Base-by-base conservation (phyloP, 345 rosid species). In the Salix udensis region DNA sequence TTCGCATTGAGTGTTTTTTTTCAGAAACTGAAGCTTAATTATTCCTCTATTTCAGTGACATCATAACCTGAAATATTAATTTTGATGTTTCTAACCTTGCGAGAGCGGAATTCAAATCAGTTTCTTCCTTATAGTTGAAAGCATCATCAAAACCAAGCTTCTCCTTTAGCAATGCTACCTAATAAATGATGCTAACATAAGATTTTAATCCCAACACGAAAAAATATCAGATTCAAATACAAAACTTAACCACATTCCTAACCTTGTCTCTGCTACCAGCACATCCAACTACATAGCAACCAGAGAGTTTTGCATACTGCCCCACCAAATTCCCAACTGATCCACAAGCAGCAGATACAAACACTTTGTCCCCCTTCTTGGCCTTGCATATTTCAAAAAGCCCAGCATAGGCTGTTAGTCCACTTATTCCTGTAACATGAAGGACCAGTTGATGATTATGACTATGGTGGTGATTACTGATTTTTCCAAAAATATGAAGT, bases 91-190 rank as follows among this genome's bases (percentile, higher is more conserved):
- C 72, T 14, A 16, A 85, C 90, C 79, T 83, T 67, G 74, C 72
- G 64, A 86, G 88, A 73, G 88, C 42, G 28, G 86, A 76, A 67
- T 73, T 80, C 34, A 85, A 72, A 58, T 86, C 87, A 34, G 80
- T 73, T 80, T 85, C 87, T 75, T 88, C 85, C 76, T 74, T 86
- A 77, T 83, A 88, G 85, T 86, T 88, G 80, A 88, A 86, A 62
- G 86, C 91, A 71, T 86, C 86, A n/a, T 88, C 86, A 65, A 77
- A 88, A 4, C 91, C 88, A 53, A 88, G 89, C 78, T 82, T 81
- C 66, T 84, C 89, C 74, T 82, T 86, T 0, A 88, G 89, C 80
- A 86, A 19, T 36, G 80, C 80, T n/a, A 83, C 88, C 89, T 86
- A n/a, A 4, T 34, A 67, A 7, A 67, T 37, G 23, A 67, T 2